Evolutionary conservation across 331 rosid species (phyloP), one percentile per base, ranked within the genome.

Genomic region (Ulmus americana): DNA sequence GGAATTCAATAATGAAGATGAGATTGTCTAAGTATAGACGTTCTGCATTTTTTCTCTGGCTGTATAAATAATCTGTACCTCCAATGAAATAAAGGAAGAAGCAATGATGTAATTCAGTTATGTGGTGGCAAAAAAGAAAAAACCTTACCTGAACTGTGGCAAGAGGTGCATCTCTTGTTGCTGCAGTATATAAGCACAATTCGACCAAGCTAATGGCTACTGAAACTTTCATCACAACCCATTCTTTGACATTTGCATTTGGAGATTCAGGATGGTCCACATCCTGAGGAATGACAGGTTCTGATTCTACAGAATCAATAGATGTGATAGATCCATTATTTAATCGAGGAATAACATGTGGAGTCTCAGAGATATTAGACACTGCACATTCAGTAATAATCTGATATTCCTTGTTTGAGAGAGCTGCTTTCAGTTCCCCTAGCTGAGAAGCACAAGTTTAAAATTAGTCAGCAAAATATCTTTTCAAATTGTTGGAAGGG

Each of bases 321-420:
- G 83, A 67, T 67, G 59, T 39, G 39, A 54, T 35, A 62, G 87
- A 71, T 64, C 62, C 42, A 38, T 74, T 81, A 65, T 79, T 82
- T 66, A 87, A 70, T 8, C 83, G 75, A 59, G 95, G 90, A 70
- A 88, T 84, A 62, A 73, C 66, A 46, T 63, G 67, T 28, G 97
- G 86, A 50, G 83, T 84, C 88, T 94, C 98, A n/a, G 98, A 87
- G 73, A 89, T 69, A 73, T 94, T 94, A 58, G 97, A 83, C 59
- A 76, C 73, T 52, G 97, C 95, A 82, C 98, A 94, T 79, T 94
- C 97, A 2, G 90, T 70, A 57, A 94, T 89, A 73, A 94, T 87
- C 80, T 82, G 87, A 76, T 94, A 89, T 70, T 94, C 98, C 65
- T 74, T 82, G 71, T 86, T 94, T 71, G 98, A 89, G 78, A 94